These are phyloP conservation scores for Cymbopogon citratus DNA, from an alignment of 176 grass and related monocot genomes.

Conservation along the genomic window DNA sequence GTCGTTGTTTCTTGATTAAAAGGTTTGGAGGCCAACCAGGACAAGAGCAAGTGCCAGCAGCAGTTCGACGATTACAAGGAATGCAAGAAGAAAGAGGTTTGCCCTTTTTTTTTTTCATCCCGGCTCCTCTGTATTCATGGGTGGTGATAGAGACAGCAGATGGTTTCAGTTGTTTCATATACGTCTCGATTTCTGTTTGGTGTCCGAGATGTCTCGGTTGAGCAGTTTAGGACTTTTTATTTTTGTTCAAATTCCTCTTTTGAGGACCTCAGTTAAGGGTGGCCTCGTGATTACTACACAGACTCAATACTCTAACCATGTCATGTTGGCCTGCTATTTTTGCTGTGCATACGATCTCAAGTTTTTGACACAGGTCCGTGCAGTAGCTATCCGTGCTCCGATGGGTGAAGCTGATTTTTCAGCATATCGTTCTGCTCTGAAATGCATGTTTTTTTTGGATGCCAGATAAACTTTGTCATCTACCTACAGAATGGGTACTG, in stretches of 20 bases:
- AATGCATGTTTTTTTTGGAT: background rate
- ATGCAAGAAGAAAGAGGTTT: slow-evolving; percentile 93
- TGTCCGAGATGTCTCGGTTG: background rate
- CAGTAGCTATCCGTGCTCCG: background rate
- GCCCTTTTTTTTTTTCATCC: background rate
- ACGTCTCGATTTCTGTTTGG: background rate
- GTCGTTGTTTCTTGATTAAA: background rate
- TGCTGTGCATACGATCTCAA: background rate
- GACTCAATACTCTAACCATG: background rate
- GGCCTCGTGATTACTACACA: background rate
- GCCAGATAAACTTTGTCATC: background rate
- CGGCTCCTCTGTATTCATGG: background rate
- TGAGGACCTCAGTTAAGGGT: background rate
- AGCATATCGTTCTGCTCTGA: background rate
- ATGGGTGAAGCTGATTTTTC: background rate
- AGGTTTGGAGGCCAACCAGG: slow-evolving; percentile 70
- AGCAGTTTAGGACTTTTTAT: background rate
- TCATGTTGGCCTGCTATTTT: background rate
- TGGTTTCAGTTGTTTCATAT: background rate
- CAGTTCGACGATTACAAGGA: slow-evolving; percentile 90
- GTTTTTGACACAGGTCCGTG: background rate
- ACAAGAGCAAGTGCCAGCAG: slow-evolving; percentile 90
- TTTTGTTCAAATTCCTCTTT: background rate
- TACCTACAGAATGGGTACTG: background rate
- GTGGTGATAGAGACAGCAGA: background rate